Evolutionary conservation across 202 grass and related monocot species (phyloP).

Genomic region (Panicum hallii): DNA sequence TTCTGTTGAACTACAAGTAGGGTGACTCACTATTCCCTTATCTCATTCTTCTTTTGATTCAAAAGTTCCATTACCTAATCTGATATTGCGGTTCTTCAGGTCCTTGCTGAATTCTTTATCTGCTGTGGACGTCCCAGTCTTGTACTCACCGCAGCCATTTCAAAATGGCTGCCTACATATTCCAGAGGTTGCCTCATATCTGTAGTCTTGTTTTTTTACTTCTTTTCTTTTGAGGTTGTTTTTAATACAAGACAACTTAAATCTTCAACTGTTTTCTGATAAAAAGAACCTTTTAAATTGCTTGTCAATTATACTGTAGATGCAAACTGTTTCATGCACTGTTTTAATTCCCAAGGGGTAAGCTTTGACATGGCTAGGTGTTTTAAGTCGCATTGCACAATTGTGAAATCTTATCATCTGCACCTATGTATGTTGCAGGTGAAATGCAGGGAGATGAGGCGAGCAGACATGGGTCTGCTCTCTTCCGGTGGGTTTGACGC

Average conservation of each 20-base stretch:
- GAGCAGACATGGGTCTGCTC: conserved; percentile 56
- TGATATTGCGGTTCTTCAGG: conserved; percentile 54
- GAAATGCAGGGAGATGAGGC: conserved; percentile 84
- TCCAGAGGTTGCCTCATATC: conserved; percentile 63
- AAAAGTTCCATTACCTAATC: conserved; percentile 21
- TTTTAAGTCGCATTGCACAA: background rate
- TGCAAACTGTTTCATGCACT: background rate
- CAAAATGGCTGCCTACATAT: conserved; percentile 74
- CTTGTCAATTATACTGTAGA: background rate
- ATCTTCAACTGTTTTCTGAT: background rate
- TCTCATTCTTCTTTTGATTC: background rate
- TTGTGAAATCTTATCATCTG: background rate
- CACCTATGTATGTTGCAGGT: conserved; percentile 51
- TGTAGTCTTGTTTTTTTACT: background rate
- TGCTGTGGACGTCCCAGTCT: conserved; percentile 68
- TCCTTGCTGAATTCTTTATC: conserved; percentile 68
- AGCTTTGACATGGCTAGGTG: background rate
- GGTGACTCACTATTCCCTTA: background rate
- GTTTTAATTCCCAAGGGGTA: background rate
- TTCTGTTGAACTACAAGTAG: conserved; percentile 93
- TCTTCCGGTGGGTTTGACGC: conserved; percentile 39
- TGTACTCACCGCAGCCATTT: conserved; percentile 78
- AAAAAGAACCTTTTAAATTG: background rate
- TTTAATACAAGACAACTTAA: background rate
- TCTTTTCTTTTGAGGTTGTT: background rate